Conservation (phyloP, 306 rosid genomes). For the Quercus agrifolia region DNA sequence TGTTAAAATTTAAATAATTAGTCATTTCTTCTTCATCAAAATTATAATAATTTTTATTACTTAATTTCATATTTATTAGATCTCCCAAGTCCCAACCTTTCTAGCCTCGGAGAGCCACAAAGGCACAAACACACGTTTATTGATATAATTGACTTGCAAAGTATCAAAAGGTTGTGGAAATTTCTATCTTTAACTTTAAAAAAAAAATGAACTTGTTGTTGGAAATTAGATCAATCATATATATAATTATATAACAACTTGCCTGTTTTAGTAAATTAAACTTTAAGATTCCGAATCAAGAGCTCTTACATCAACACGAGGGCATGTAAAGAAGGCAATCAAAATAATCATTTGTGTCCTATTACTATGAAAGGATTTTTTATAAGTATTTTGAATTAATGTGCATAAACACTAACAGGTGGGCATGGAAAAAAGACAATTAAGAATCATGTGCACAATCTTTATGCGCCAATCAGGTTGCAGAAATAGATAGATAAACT, state of each 20-base stretch:
- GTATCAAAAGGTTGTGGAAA: background rate
- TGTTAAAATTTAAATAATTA: background rate
- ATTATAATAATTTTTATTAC: background rate
- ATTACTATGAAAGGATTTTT: background rate
- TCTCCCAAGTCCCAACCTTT: too few relatives aligned
- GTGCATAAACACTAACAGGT: background rate
- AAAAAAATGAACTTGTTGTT: background rate
- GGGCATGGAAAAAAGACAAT: background rate
- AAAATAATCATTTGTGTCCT: background rate
- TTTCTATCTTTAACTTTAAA: background rate
- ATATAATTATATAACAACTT: background rate
- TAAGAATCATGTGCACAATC: background rate
- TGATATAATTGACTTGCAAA: background rate
- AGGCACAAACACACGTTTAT: background rate
- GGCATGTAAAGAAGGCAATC: conserved; percentile 9
- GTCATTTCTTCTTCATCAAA: background rate
- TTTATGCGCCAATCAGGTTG: background rate
- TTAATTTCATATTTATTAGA: too few relatives aligned
- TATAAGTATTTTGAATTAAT: background rate
- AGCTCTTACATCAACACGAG: conserved; percentile 14
- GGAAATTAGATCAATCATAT: conserved; percentile 13
- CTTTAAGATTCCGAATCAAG: conserved; percentile 30
- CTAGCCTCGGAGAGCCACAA: too few relatives aligned
- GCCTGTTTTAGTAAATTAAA: conserved; percentile 10
- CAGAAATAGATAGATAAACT: background rate